These are phyloP conservation scores for Kuraishia borneana DNA, from an alignment of 805 yeast species.

Conservation along the genomic window DNA sequence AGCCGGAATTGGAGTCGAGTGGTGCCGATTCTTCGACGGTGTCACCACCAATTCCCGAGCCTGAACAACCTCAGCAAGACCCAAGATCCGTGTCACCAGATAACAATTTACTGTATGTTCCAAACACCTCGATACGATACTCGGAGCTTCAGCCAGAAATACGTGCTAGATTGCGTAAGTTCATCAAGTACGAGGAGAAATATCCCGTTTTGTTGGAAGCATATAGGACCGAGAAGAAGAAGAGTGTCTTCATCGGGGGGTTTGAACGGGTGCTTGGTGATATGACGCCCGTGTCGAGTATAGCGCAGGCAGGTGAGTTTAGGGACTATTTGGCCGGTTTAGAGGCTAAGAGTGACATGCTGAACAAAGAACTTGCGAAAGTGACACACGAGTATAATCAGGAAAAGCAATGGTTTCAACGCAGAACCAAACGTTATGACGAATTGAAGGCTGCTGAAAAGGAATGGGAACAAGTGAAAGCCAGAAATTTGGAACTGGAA, in stretches of 20 bases:
- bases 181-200: conserved; percentile 79
- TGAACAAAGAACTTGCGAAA: conserved; percentile 54
- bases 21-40: conserved; percentile 1
- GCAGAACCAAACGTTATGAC: background rate
- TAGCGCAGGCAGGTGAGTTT: conserved; percentile 61
- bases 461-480: conserved; percentile 5
- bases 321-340: conserved; percentile 60
- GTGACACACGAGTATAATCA: conserved; percentile 17
- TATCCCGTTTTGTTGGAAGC: conserved; percentile 82
- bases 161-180: conserved; percentile 56
- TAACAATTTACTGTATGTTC: conserved; percentile 3
- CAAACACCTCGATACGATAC: conserved; percentile 10
- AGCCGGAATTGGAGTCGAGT: conserved; percentile 7
- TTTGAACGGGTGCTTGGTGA: conserved; percentile 70
- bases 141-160: conserved; percentile 45
- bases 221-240: conserved; percentile 69
- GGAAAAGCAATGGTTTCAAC: conserved; percentile 5
- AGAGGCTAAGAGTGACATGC: conserved; percentile 45
- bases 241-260: conserved; percentile 40
- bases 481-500: background rate
- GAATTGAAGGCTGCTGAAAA: background rate
- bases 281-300: conserved; percentile 66
- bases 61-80: conserved; percentile 2
- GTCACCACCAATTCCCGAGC: conserved; percentile 2
- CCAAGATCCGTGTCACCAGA: conserved; percentile 5